phyloP scores from a whole-genome alignment of 306 rosid species.

The Fagus sylvatica region DNA sequence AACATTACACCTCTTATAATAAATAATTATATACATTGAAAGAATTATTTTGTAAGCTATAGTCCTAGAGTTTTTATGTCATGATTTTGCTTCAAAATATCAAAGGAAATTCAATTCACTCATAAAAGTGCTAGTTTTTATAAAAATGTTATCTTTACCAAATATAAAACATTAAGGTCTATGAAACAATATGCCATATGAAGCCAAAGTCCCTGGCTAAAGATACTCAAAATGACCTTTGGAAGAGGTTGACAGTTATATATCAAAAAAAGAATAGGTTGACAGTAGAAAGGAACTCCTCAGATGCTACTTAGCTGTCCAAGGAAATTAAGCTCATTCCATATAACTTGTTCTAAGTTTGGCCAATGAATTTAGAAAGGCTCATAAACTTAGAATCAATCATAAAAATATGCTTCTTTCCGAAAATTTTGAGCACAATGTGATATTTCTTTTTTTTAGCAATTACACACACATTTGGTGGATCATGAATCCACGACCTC shows the following conservation, averaged over 20 bases:
- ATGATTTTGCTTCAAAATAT: neutral
- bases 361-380: constrained; percentile 11
- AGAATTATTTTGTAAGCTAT: neutral
- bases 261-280: neutral
- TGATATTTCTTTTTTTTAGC: neutral
- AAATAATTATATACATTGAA: neutral
- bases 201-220: constrained; percentile 9
- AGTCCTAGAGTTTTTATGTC: neutral
- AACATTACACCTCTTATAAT: constrained; percentile 17
- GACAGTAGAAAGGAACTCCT: neutral
- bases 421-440: neutral
- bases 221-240: constrained; percentile 3
- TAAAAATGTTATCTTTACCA: neutral
- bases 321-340: neutral
- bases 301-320: constrained; percentile 1
- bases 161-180: neutral
- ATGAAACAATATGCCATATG: neutral
- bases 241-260: neutral
- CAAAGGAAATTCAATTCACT: neutral
- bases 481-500: too few species aligned
- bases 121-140: neutral
- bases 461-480: too few species aligned
- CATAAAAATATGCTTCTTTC: neutral
- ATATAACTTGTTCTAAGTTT: neutral
- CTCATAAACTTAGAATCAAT: neutral